Evolutionary conservation across 2,329 filamentous ascomycete species (phyloP).

Genomic region (Rhinocladiella mackenziei): DNA sequence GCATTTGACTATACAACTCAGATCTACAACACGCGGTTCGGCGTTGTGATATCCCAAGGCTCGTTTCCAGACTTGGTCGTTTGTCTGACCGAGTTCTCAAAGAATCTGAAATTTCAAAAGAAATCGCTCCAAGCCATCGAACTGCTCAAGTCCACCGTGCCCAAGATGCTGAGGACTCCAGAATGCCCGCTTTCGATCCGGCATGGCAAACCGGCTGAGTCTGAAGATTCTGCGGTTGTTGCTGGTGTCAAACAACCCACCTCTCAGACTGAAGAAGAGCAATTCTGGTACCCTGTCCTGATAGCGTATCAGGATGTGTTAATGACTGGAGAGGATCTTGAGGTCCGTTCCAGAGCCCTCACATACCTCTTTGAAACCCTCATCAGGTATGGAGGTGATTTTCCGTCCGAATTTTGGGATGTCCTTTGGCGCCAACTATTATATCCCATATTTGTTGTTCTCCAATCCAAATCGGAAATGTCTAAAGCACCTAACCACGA

Average conservation of each 20-base stretch:
- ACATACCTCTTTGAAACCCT: conserved; percentile 97
- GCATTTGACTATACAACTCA: conserved; percentile 96
- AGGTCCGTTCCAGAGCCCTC: conserved; percentile 81
- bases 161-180: conserved; percentile 90
- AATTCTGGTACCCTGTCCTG: conserved; percentile 96
- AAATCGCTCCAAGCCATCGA: conserved; percentile 96
- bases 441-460: conserved; percentile 96
- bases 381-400: conserved; percentile 83
- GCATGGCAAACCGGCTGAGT: conserved; percentile 47
- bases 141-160: conserved; percentile 85
- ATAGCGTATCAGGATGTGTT: conserved; percentile 98
- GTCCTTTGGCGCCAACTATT: conserved; percentile 95
- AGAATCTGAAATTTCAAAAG: conserved; percentile 98
- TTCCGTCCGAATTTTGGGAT: conserved; percentile 95
- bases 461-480: conserved; percentile 95
- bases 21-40: conserved; percentile 92
- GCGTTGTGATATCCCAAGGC: conserved; percentile 91
- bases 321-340: conserved; percentile 98
- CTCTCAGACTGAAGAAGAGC: conserved; percentile 87
- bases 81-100: conserved; percentile 96
- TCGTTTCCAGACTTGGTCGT: conserved; percentile 96
- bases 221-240: conserved; percentile 43
- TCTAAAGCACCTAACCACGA: conserved; percentile 92
- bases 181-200: conserved; percentile 84
- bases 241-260: conserved; percentile 60